Conservation (phyloP, 2,329 filamentous ascomycete species). For the Cercospora sp. region DNA sequence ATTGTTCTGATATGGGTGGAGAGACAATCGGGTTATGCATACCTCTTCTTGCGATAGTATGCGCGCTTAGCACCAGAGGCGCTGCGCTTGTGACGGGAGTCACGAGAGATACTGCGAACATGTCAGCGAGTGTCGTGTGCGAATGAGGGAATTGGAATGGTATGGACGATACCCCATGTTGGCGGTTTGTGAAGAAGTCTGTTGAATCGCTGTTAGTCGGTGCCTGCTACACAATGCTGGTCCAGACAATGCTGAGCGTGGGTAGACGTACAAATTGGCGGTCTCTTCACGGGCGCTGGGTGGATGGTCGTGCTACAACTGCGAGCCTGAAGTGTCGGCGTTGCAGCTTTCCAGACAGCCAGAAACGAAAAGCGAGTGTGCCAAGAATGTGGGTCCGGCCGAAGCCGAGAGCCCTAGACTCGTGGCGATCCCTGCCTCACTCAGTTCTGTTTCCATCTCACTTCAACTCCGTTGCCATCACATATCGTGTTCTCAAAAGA, state of each 20-base stretch:
- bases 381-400: constrained; percentile 6
- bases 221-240: not conserved
- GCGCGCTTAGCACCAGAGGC: constrained; percentile 89
- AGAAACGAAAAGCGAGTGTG: constrained; percentile 8
- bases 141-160: constrained; percentile 25
- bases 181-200: constrained; percentile 50
- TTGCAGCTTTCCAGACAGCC: not conserved
- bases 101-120: constrained; percentile 84
- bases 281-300: constrained; percentile 29
- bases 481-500: not conserved
- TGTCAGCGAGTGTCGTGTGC: constrained; percentile 40
- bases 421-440: not conserved
- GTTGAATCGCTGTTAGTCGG: constrained; percentile 14
- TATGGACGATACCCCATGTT: constrained; percentile 53
- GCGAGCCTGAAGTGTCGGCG: constrained; percentile 8
- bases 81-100: constrained; percentile 99
- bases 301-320: constrained; percentile 24
- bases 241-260: not conserved
- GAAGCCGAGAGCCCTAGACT: not conserved
- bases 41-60: constrained; percentile 62
- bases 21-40: constrained; percentile 57
- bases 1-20: constrained; percentile 62
- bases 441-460: not conserved
- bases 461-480: not conserved
- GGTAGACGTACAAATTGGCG: constrained; percentile 24